Evolutionary conservation across 2,329 filamentous ascomycete species (phyloP), one percentile per base, ranked within the genome.

Genomic region (Fusarium palustre): DNA sequence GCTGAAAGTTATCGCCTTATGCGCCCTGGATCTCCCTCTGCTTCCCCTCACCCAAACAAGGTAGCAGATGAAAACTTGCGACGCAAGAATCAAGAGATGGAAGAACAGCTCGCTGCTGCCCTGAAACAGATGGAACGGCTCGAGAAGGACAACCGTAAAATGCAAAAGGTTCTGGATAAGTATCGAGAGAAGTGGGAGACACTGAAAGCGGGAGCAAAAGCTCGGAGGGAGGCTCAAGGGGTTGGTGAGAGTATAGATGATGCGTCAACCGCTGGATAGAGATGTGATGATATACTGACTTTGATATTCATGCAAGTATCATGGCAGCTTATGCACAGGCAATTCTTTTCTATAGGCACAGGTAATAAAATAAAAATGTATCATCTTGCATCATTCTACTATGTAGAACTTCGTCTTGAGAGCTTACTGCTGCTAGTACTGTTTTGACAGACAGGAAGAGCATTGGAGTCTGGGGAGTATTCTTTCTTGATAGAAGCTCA

Each of bases 1-100:
- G 92, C 94, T 16, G 93, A 97, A 77, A 97, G 93, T 71, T 90
- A 89, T 77, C 83, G 88, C n/a, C 78, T 90, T 8, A 86, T 88
- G 79, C 82, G 85, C 16, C 86, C 87, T 2, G 82, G 83, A 7
- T 89, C 87, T 38, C 87, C 88, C 3, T 73, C 78, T 66, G 68
- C 83, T 41, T 66, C 77, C 20, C 64, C 69, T 30, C 65, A 74
- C 58, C 49, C 70, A 42, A 54, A 59, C 48, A 74, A 72, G 22
- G 62, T 57, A 30, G 64, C 69, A 4, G 81, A 81, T 7, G 80
- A 79, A 13, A 75, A 77, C 9, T 74, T 87, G 48, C 79, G 78
- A 47, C 81, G 77, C 55, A 86, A 85, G 72, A 84, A 90, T 25
- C 82, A 82, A 47, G 91, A 93, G 68, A 81, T 94, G 16, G 91